A percentile compares a stretch with the other conserved stretches of the same genome.
Conservation (phyloP, 495 filamentous ascomycete species). For the Sordaria brevicollis region DNA sequence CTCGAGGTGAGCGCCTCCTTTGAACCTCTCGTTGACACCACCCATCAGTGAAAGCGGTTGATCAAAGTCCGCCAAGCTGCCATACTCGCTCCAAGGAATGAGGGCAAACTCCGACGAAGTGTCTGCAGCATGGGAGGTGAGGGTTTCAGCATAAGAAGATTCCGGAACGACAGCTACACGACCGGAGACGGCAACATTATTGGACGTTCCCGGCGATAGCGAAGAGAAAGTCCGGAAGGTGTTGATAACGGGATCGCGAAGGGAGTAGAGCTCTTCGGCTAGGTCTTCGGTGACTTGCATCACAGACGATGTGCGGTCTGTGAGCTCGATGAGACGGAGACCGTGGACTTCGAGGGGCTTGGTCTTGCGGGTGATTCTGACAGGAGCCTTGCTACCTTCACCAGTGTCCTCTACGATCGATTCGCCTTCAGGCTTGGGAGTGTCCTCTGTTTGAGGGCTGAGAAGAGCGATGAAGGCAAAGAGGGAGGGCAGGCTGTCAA, state of each 20-base stretch:
- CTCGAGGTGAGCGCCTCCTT: constrained; percentile 43
- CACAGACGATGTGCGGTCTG: constrained; percentile 85
- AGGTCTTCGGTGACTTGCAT: constrained; percentile 74
- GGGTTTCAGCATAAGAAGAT: constrained; percentile 64
- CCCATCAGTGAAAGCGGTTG: constrained; percentile 30
- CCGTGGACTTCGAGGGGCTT: constrained; percentile 72
- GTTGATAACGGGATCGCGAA: constrained; percentile 82
- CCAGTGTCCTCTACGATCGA: constrained; percentile 5
- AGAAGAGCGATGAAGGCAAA: constrained; percentile 79
- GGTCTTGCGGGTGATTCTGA: constrained; percentile 17
- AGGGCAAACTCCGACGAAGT: constrained; percentile 69
- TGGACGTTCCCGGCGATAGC: constrained; percentile 29
- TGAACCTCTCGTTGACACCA: constrained; percentile 38
- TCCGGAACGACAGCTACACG: constrained; percentile 69
- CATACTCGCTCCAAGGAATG: constrained; percentile 86
- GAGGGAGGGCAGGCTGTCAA: constrained; percentile 80
- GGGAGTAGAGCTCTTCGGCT: constrained; percentile 56
- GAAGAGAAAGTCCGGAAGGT: constrained; percentile 83
- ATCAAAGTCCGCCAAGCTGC: constrained; percentile 51
- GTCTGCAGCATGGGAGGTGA: constrained; percentile 57
- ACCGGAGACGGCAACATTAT: constrained; percentile 76
- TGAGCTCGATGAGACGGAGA: constrained; percentile 75
- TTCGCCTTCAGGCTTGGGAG: constrained; percentile 4
- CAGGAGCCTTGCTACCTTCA: constrained; percentile 6
- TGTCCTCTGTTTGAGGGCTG: constrained; percentile 33